Conservation (phyloP, 176 grass and related monocot species). For the Avena insularis region DNA sequence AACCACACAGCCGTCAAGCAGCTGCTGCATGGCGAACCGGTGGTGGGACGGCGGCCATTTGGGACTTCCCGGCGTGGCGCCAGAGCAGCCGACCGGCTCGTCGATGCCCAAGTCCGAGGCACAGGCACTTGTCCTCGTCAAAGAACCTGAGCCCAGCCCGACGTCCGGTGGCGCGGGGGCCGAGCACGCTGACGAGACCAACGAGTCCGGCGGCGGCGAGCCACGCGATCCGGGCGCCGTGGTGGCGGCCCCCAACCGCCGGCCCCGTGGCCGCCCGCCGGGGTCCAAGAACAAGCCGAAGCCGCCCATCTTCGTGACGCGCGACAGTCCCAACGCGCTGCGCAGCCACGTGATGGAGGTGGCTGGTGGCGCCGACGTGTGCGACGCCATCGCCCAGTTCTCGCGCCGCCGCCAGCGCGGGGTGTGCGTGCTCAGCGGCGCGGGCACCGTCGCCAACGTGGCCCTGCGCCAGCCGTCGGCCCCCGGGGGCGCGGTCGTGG, state of each 20-base stretch:
- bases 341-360: conserved; percentile 97
- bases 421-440: conserved; percentile 92
- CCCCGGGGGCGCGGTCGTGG: conserved; percentile 67
- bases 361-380: conserved; percentile 78
- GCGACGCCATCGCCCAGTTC: conserved; percentile 90
- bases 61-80: conserved; percentile 59
- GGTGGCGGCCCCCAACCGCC: conserved; percentile 58
- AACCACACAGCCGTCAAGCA: conserved; percentile 37
- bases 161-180: conserved; percentile 20
- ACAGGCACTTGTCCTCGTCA: conserved; percentile 38
- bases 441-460: conserved; percentile 87
- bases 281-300: conserved; percentile 98
- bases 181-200: conserved; percentile 52
- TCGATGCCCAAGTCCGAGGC: conserved; percentile 52
- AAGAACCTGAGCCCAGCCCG: conserved; percentile 48
- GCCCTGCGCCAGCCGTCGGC: conserved; percentile 85
- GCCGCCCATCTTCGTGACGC: conserved; percentile 93
- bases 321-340: conserved; percentile 93
- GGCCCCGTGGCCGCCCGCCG: conserved; percentile 83
- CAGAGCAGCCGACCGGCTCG: conserved; percentile 66
- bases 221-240: conserved; percentile 63
- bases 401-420: conserved; percentile 84
- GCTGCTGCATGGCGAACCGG: conserved; percentile 71
- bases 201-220: conserved; percentile 64
- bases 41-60: conserved; percentile 85